Base-by-base conservation (phyloP, 1,139 yeast genomes). In the Kodamaea alishanica region DNA sequence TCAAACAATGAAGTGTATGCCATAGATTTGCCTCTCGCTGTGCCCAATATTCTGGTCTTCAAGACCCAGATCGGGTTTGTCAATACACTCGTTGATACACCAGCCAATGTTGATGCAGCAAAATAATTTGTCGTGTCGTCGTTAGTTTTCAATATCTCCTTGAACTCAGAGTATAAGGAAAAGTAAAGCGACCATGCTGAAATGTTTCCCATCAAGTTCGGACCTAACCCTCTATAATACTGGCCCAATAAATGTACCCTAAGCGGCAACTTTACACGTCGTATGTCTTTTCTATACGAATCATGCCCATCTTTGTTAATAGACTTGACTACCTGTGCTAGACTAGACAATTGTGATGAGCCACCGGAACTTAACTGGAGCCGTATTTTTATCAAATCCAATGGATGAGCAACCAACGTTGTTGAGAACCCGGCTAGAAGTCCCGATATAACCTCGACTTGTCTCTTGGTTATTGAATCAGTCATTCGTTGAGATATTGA, bases 41-140 rank as follows among this genome's bases (percentile, higher is more conserved):
- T 69, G 20, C 89, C 80, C 50, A 92, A 68, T 47, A 90, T 83
- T 42, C 97, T 70, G 0, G 98, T 92, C 60, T 92, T 92, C 30
- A 88, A 61, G 3, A 88, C 94, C 96, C 96, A 88, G 5, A 92
- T 75, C 0, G 98, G 98, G 57, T 89, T 92, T 1, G 98, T 90
- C 10, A 85, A 37, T 0, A 87, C 46, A 1, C 95, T 75, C 0
- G 97, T 88, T 7, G 80, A 52, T 25, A 81, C 54, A 0, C 98
- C 98, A 0, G 97, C 90, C 4, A 66, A 34, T 1, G 69, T 46
- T 1, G 73, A 67, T 6, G 73, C 60, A 5, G 60, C 51, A 38
- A 70, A 67, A 47, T 63, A 70, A 39, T 57, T 60, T 4, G 60
- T 39, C 0, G 71, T 56, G 22, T 57, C 50, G 32, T 50, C 51